Base-by-base conservation (phyloP, 257 asterid genomes). In the Lavandula angustifolia region DNA sequence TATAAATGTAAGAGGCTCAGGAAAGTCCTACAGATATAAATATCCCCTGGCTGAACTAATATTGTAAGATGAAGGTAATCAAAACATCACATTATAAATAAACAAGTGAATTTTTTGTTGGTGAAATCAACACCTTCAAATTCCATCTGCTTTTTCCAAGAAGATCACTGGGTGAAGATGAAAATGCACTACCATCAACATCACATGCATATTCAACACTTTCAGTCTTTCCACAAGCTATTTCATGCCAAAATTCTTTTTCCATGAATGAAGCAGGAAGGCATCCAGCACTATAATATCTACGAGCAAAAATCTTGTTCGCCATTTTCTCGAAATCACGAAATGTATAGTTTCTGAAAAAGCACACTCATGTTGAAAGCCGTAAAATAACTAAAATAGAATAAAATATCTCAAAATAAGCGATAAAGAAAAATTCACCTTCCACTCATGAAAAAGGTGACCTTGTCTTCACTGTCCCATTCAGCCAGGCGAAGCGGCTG, bases 141-240 rank as follows among this genome's bases (percentile, higher is more conserved):
- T 94, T 90, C 99, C 97, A 94, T 86, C 87, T 81, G 87, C 96
- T 90, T 80, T 74, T 84, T 72, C 92, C 97, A 67, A 94, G 94
- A 44, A 79, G 89, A 74, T 94, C 99, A 70, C 65, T 70, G 63
- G 92, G 80, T 79, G 95, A 89, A 71, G 94, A 85, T 73, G 97
- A 87, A 78, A 94, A 94, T 14, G 99, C 97, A 84, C 97, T 90
- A 74, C 99, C 99, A 83, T 94, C 99, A 72, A 94, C 96, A 84
- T 94, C 99, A 69, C 97, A 94, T 57, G 99, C 99, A 83, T 94
- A 94, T 85, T 94, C 99, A 77, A 94, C 99, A 79, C 96, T 87
- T 75, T 94, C 99, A 41, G 92, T 87, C 82, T 83, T 90, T 72
- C 99, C 99, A 75, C 84, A 80, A 73, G 94, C 90, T 84, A 94